Percentiles rank a stretch among this genome's conserved stretches.
These are phyloP conservation scores for Pseudomassariella vexata DNA, from an alignment of 2,329 filamentous ascomycete genomes.

Conservation along the genomic window DNA sequence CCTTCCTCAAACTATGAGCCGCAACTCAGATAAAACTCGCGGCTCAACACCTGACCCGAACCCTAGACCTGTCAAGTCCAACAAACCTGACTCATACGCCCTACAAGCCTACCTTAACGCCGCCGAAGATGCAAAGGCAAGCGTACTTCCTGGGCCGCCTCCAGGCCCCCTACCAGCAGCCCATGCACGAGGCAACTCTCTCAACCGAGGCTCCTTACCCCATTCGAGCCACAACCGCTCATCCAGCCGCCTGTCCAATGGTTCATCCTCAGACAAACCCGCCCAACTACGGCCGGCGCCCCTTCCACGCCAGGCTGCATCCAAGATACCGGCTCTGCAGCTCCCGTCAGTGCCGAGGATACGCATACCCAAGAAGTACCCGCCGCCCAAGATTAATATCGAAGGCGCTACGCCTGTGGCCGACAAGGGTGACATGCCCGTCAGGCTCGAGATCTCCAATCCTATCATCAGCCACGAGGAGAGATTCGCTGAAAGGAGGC, in stretches of 20 bases:
- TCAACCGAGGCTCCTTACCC: background rate
- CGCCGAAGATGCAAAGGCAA: conserved; percentile 15
- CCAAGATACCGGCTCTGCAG: conserved; percentile 27
- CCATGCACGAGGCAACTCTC: conserved; percentile 8
- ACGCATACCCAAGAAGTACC: conserved; percentile 34
- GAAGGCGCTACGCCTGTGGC: conserved; percentile 21
- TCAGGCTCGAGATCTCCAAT: conserved; percentile 22
- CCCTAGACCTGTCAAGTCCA: conserved; percentile 10
- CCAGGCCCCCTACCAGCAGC: conserved; percentile 11
- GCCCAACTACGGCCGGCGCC: conserved; percentile 17
- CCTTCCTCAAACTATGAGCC: conserved; percentile 30
- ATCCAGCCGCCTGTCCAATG: conserved; percentile 16
- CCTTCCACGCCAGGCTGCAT: conserved; percentile 9
- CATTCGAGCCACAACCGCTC: background rate
- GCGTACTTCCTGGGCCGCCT: conserved; percentile 15
- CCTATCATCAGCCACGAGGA: conserved; percentile 19
- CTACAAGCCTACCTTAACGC: conserved; percentile 30
- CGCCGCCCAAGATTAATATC: conserved; percentile 29
- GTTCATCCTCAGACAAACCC: background rate
- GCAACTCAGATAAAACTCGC: conserved; percentile 15
- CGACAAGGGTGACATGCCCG: conserved; percentile 11
- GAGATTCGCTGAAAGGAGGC: conserved; percentile 17
- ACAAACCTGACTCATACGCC: conserved; percentile 25
- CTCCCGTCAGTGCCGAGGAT: conserved; percentile 33
- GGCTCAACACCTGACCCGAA: conserved; percentile 11